Evolutionary conservation across 352 stramenopile species (phyloP).

Genomic region (Globisporangium orthogonon): DNA sequence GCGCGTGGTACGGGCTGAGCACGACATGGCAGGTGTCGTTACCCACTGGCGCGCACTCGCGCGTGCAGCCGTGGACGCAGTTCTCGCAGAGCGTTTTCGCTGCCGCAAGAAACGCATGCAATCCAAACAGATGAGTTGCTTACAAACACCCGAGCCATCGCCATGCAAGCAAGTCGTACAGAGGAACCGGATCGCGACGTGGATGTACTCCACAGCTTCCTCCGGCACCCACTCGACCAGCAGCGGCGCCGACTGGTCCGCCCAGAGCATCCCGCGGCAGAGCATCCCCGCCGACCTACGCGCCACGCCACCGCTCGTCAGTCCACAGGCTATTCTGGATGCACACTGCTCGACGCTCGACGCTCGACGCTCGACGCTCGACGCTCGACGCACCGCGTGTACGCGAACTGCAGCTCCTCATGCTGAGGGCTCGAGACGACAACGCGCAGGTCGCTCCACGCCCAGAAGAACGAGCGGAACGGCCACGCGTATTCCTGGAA

Average conservation of each 20-base stretch:
- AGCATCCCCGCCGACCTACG: constrained; percentile 45
- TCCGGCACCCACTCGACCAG: constrained; percentile 32
- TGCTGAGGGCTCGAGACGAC: constrained; percentile 39
- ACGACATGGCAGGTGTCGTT: constrained; percentile 40
- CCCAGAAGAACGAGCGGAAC: constrained; percentile 67
- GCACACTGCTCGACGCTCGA: too few relatives aligned
- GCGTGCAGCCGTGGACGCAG: constrained; percentile 57
- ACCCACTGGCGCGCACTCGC: constrained; percentile 36
- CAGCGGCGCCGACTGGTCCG: constrained; percentile 28
- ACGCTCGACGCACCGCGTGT: constrained; percentile 26
- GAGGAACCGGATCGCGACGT: constrained; percentile 38
- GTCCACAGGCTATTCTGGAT: neutral
- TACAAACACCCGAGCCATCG: neutral
- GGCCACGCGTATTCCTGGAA: constrained; percentile 44
- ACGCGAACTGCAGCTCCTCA: constrained; percentile 49
- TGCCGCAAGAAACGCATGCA: constrained; percentile 13
- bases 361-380: neutral
- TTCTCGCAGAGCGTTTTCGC: constrained; percentile 61
- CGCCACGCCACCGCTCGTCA: neutral
- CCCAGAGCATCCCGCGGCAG: constrained; percentile 44
- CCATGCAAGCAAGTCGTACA: constrained; percentile 20
- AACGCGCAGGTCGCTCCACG: constrained; percentile 71
- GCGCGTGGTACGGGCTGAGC: constrained; percentile 73
- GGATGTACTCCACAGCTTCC: constrained; percentile 28
- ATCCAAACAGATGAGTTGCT: neutral